Evolutionary conservation across 2,329 filamentous ascomycete genomes (phyloP), one percentile per base, ranked within the genome.

Genomic region (Fusarium nematophilum): DNA sequence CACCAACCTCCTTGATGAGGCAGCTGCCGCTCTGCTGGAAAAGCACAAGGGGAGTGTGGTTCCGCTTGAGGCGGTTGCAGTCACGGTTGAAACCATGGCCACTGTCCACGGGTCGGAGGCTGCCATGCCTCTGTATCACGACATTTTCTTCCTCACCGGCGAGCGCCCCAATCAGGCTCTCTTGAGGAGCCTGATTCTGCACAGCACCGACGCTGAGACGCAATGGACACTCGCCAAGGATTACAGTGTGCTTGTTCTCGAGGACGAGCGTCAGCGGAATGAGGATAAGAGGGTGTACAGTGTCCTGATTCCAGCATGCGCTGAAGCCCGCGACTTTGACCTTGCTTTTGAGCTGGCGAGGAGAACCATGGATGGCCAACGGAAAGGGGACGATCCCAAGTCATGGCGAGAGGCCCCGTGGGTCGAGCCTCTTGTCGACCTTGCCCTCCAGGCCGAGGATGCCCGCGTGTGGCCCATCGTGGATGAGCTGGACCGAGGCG

Each of bases 11-110:
- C 76, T 85, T 1, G 71, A 79, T 13, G 73, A 82, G 31, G 84
- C 86, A 3, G 84, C 90, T 69, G 66, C 72, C 3, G 76, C 82
- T 2, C 79, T 96, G 10, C 79, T 84, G 42, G 71, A 79, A 1
- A 76, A 93, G 49, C 62, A 67, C n/a, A 40, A 65, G 46, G 57
- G 71, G 9, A 57, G 72, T 13, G 64, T 76, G 6, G 72, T 76
- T 5, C 79, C 81, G 14, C 71, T 81, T 15, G 70, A 71, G 9
- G 70, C 69, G 4, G 65, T 76, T 7, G 67, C 66, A 25, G 75
- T 73, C 2, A 64, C 77, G 3, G 42, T 79, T 13, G 76, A 79
- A 40, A 74, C 70, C 17, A 63, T 68, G 17, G 71, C 73, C 17
- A 61, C 70, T 43, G 34, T 49, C 3, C 60, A 58, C 10, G 73